A percentile compares a stretch with the other conserved stretches of the same genome.
These are phyloP conservation scores for Metarhizium rileyi DNA, from an alignment of 2,329 filamentous ascomycete species.

Conservation along the genomic window DNA sequence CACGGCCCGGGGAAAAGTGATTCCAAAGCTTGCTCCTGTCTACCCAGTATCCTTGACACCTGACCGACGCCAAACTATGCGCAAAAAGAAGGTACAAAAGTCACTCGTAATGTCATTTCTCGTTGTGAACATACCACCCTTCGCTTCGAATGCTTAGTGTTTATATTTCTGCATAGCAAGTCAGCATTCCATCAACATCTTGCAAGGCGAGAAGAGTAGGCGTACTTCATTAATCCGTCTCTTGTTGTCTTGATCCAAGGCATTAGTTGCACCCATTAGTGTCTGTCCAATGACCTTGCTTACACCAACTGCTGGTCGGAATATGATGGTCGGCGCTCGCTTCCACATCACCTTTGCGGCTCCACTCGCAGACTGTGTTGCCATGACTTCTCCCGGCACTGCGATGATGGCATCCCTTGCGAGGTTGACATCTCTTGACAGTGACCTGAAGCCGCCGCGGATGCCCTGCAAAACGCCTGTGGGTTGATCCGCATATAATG, in stretches of 20 bases:
- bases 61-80: conserved; percentile 4
- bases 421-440: conserved; percentile 78
- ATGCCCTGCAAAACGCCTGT: conserved; percentile 81
- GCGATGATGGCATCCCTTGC: conserved; percentile 89
- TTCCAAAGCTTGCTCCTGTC: background rate
- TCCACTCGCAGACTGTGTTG: conserved; percentile 70
- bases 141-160: conserved; percentile 19
- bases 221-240: conserved; percentile 82
- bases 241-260: conserved; percentile 73
- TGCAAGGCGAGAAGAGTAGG: conserved; percentile 16
- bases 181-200: conserved; percentile 2
- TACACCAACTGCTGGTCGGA: conserved; percentile 82
- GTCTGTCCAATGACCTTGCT: conserved; percentile 84
- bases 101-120: background rate
- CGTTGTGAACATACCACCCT: background rate
- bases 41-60: background rate
- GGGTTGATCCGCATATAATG: conserved; percentile 89
- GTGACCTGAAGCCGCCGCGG: conserved; percentile 68
- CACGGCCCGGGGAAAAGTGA: background rate
- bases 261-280: conserved; percentile 84
- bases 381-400: conserved; percentile 83
- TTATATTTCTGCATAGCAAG: conserved; percentile 36
- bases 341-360: conserved; percentile 69
- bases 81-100: background rate
- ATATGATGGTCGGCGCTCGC: conserved; percentile 84